These are phyloP conservation scores for Rhynchospora breviuscula DNA, from an alignment of 176 grass and related monocot species.

Conservation along the genomic window DNA sequence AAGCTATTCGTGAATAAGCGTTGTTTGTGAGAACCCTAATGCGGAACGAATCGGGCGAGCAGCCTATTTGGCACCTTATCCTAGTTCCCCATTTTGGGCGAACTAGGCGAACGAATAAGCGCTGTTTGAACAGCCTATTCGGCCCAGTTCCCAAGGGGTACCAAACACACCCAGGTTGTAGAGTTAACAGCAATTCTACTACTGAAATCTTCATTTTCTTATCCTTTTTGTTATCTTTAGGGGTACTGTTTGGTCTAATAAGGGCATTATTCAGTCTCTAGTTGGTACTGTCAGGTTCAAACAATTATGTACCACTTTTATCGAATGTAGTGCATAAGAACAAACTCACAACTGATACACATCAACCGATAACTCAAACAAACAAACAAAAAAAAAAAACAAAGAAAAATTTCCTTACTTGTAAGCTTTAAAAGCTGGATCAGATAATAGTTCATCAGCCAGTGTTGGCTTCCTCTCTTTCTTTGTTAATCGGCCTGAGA, in stretches of 20 bases:
- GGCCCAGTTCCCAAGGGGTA: no score
- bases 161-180: neutral
- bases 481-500: slow-evolving; percentile 78
- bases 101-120: no score
- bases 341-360: neutral
- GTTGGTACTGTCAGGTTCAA: neutral
- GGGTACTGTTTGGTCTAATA: neutral
- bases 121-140: no score
- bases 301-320: neutral
- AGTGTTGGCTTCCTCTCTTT: slow-evolving; percentile 66
- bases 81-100: no score
- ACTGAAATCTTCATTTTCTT: neutral
- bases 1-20: no score
- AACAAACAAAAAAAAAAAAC: slow-evolving; percentile 8
- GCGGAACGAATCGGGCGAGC: no score
- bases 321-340: neutral
- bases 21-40: no score
- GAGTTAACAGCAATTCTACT: neutral
- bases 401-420: slow-evolving; percentile 38
- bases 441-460: slow-evolving; percentile 66
- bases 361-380: neutral
- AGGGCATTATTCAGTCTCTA: neutral
- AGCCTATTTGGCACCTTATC: no score
- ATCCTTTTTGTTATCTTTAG: neutral
- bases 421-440: slow-evolving; percentile 59